phyloP scores from a whole-genome alignment of 257 asterid genomes.

The Fraxinus pennsylvanica region DNA sequence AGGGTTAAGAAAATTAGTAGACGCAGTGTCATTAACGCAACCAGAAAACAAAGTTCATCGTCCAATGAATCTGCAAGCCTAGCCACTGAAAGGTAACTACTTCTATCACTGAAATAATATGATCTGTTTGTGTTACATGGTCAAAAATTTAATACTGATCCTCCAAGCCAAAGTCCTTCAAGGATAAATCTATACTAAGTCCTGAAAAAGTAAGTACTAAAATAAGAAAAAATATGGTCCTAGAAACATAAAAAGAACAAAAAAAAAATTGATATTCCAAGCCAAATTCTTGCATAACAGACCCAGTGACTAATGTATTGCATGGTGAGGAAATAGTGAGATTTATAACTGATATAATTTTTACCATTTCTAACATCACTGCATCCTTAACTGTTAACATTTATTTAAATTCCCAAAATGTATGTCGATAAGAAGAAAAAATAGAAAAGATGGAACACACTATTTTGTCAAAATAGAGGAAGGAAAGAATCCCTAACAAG shows the following conservation, averaged over 20 bases:
- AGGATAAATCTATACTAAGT: too few relatives aligned
- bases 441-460: not conserved
- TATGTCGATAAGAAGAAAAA: not conserved
- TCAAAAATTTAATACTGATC: too few relatives aligned
- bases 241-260: not conserved
- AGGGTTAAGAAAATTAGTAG: conserved; percentile 7
- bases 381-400: too few relatives aligned
- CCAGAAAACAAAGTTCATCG: not conserved
- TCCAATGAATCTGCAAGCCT: not conserved
- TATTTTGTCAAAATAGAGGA: not conserved
- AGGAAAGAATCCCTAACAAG: conserved; percentile 15
- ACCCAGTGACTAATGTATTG: not conserved
- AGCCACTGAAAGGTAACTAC: not conserved
- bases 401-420: not conserved
- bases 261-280: not conserved
- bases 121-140: not conserved
- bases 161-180: too few relatives aligned
- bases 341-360: not conserved
- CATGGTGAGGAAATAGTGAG: not conserved
- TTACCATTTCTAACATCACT: not conserved
- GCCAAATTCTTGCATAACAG: not conserved
- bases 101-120: not conserved
- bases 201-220: not conserved
- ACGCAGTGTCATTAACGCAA: not conserved
- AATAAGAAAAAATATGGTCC: not conserved